phyloP scores from a whole-genome alignment of 2,329 filamentous ascomycete genomes.

The Mycogone perniciosa region DNA sequence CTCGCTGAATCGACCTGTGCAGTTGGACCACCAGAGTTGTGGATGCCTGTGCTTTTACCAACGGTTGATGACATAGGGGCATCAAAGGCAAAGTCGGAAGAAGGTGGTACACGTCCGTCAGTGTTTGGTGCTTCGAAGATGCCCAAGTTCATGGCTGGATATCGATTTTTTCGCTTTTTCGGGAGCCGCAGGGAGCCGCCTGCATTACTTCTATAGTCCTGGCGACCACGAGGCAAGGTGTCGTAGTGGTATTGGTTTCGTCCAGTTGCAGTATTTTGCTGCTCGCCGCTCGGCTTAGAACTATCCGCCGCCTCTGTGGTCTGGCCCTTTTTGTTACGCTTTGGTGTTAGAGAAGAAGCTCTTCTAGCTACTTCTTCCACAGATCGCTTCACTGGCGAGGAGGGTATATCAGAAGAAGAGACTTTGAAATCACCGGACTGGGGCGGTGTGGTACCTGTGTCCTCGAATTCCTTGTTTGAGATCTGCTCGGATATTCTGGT shows the following conservation, averaged over 20 bases:
- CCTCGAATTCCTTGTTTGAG: not conserved
- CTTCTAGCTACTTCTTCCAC: constrained; percentile 12
- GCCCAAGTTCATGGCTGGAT: not conserved
- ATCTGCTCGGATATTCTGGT: not conserved
- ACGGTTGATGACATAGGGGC: not conserved
- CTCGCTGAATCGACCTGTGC: not conserved
- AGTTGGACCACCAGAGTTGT: not conserved
- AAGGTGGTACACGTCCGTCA: constrained; percentile 4
- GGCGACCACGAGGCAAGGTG: constrained; percentile 12
- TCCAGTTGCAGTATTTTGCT: not conserved
- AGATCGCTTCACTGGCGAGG: constrained; percentile 13
- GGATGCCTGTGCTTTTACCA: not conserved
- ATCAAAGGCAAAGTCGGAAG: constrained; percentile 15
- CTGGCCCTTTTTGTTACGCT: constrained; percentile 14
- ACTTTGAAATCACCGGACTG: not conserved
- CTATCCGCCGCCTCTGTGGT: not conserved
- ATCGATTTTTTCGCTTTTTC: constrained; percentile 24
- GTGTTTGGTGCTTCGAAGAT: constrained; percentile 4
- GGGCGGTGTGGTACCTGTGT: not conserved
- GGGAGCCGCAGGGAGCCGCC: constrained; percentile 30
- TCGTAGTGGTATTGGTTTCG: constrained; percentile 4
- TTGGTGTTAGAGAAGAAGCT: constrained; percentile 6
- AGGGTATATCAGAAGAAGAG: not conserved
- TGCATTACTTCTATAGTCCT: constrained; percentile 21
- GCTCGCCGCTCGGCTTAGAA: not conserved